These are phyloP conservation scores for Boletus edulis DNA, from an alignment of 768 basidiomycete genomes.

Conservation along the genomic window DNA sequence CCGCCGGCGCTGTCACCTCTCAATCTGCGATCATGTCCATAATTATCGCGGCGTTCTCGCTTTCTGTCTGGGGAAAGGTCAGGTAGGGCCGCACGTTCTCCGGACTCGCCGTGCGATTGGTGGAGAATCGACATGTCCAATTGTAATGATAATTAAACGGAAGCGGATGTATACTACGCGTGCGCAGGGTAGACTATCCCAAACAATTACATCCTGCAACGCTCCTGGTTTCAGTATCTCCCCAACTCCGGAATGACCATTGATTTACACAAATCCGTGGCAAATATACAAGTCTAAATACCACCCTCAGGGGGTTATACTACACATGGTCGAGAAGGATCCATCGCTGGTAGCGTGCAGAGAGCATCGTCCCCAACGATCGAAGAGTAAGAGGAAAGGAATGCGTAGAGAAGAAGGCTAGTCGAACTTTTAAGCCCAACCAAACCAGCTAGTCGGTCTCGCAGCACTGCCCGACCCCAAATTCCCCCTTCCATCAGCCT, in stretches of 20 bases:
- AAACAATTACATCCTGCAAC: too few relatives aligned
- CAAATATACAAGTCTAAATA: slow-evolving; percentile 13
- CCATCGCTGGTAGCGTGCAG: background rate
- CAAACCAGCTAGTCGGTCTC: slow-evolving; percentile 34
- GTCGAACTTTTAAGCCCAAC: slow-evolving; percentile 32
- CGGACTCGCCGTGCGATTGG: background rate
- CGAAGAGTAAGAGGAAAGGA: background rate
- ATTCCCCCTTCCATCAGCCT: slow-evolving; percentile 29
- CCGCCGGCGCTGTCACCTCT: slow-evolving; percentile 7
- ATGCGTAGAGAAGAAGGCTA: background rate
- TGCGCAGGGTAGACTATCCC: too few relatives aligned
- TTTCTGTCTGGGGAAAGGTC: background rate
- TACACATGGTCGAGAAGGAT: slow-evolving; percentile 2
- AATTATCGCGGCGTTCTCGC: background rate
- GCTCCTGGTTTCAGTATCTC: too few relatives aligned
- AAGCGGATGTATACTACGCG: too few relatives aligned
- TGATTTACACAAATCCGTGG: background rate
- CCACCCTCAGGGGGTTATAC: background rate
- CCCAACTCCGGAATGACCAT: background rate
- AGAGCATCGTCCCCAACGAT: background rate
- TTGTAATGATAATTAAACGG: background rate
- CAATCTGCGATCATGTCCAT: slow-evolving; percentile 12
- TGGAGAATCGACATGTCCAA: background rate
- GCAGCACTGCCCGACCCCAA: slow-evolving; percentile 17
- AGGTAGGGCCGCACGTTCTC: background rate